A percentile compares a stretch with the other conserved stretches of the same genome.
These are phyloP conservation scores for Leishmania lainsoni DNA, from an alignment of 208 protist species.

Conservation along the genomic window DNA sequence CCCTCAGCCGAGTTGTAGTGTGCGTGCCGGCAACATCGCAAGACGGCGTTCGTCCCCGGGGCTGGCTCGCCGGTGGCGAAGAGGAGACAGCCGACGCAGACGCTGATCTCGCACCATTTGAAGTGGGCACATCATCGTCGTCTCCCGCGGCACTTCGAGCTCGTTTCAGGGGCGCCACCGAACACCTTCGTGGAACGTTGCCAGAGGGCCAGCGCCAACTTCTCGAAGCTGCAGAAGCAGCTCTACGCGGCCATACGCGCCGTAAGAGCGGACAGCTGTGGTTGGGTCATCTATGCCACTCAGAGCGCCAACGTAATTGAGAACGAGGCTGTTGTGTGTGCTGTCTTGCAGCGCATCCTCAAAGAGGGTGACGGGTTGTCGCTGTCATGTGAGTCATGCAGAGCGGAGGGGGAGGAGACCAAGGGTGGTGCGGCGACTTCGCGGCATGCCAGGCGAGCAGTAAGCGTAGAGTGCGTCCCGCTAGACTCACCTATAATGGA, in stretches of 20 bases:
- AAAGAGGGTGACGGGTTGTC: background rate
- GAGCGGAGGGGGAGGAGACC: background rate
- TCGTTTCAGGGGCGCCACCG: conserved; percentile 11
- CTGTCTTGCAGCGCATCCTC: conserved; percentile 46
- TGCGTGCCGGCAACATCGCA: conserved; percentile 59
- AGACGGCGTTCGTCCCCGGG: conserved; percentile 65
- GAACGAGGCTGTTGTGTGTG: conserved; percentile 93
- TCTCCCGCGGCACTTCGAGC: background rate
- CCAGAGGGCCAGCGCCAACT: conserved; percentile 38
- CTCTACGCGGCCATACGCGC: conserved; percentile 37
- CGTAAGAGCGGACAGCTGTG: conserved; percentile 20
- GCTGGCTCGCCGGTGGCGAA: conserved; percentile 24
- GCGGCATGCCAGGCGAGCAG: background rate
- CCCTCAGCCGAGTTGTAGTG: conserved; percentile 49
- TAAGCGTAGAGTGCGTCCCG: conserved; percentile 33
- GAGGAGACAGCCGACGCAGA: conserved; percentile 18
- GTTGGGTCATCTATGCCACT: conserved; percentile 92
- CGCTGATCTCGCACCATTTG: conserved; percentile 2
- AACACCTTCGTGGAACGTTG: conserved; percentile 62
- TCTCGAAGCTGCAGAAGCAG: conserved; percentile 40
- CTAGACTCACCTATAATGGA: conserved; percentile 11
- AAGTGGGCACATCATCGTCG: background rate
- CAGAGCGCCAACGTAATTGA: conserved; percentile 94
- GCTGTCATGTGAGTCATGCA: background rate
- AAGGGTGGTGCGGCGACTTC: background rate